Evolutionary conservation across 2,329 filamentous ascomycete species (phyloP), one percentile per base, ranked within the genome.

Genomic region (Thelonectria blattea): DNA sequence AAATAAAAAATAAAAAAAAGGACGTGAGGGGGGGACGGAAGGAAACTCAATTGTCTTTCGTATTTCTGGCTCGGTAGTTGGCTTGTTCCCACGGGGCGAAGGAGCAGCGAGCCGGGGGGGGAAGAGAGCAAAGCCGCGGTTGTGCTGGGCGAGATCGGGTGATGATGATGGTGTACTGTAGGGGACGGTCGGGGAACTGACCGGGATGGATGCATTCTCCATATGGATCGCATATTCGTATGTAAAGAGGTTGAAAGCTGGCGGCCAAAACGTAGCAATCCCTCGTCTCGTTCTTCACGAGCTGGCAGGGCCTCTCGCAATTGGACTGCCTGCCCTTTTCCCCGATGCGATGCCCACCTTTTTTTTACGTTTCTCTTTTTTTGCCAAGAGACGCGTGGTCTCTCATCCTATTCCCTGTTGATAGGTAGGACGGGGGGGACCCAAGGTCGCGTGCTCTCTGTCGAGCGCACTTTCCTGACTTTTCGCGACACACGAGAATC

Each of bases 291-390:
- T 17, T 17, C 41, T 20, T 18, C 41, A 43, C 61, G 60, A 54
- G 56, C 54, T 52, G 34, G 41, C 51, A 60, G 52, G 24, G 30
- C 42, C 46, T 47, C 49, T 20, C 34, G 51, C 56, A 58, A 61
- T 62, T 67, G 66, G 66, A 68, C 62, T 69, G 53, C 59, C 61
- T n/a, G n/a, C n/a, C n/a, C n/a, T n/a, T n/a, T 24, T 24, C 22
- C 34, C 11, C 12, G n/a, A n/a, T n/a, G n/a, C 34, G 50, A 60
- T 24, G 63, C 58, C 58, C 56, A 62, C 58, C 60, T 57, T 20
- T 11, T 51, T 24, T 4, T 3, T 4, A 24, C 6, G 22, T 6
- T 3, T 24, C 22, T 18, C 34, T 50, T n/a, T 18, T 43, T 50
- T n/a, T 12, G 15, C 24, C 30, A 5, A 46, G 51, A 45, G 41